Evolutionary conservation across 1,284 basidiomycete genomes (phyloP).

Genomic region (Microbotryomycetes sp.): DNA sequence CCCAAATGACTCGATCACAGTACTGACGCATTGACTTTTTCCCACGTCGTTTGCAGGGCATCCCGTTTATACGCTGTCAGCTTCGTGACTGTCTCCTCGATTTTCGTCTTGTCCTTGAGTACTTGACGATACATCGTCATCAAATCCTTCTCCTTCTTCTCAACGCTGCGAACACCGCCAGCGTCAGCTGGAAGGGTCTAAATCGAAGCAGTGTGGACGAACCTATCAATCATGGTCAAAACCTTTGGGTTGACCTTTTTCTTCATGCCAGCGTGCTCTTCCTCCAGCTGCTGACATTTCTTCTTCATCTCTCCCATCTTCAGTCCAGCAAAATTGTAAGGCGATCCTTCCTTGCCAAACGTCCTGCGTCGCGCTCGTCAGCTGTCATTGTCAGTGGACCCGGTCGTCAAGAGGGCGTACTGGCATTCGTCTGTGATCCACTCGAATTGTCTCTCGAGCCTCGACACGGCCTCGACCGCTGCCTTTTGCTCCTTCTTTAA

Average conservation of each 20-base stretch:
- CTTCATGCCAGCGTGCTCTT: constrained; percentile 76
- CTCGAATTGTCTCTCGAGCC: constrained; percentile 69
- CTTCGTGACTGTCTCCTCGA: constrained; percentile 87
- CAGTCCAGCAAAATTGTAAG: constrained; percentile 73
- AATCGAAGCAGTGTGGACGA: constrained; percentile 3
- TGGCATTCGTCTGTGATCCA: constrained; percentile 85
- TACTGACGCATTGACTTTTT: constrained; percentile 80
- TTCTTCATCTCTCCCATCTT: constrained; percentile 60
- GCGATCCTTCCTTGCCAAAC: constrained; percentile 74
- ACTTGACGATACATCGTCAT: constrained; percentile 87
- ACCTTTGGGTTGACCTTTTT: constrained; percentile 95
- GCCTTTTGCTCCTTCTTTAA: constrained; percentile 46
- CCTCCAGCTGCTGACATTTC: constrained; percentile 68
- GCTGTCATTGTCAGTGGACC: neutral
- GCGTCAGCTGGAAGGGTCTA: neutral
- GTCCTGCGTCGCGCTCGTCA: constrained; percentile 38
- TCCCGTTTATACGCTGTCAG: constrained; percentile 92
- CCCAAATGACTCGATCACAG: neutral
- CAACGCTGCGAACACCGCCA: constrained; percentile 59
- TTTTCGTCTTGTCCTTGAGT: constrained; percentile 89
- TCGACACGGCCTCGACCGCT: constrained; percentile 36
- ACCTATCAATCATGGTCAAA: constrained; percentile 93
- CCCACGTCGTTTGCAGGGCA: constrained; percentile 88
- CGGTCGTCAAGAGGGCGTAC: constrained; percentile 47
- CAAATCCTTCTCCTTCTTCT: constrained; percentile 82